Base-by-base conservation (phyloP, 192 early-diverging fungal genomes). In the Pilaira anomala region DNA sequence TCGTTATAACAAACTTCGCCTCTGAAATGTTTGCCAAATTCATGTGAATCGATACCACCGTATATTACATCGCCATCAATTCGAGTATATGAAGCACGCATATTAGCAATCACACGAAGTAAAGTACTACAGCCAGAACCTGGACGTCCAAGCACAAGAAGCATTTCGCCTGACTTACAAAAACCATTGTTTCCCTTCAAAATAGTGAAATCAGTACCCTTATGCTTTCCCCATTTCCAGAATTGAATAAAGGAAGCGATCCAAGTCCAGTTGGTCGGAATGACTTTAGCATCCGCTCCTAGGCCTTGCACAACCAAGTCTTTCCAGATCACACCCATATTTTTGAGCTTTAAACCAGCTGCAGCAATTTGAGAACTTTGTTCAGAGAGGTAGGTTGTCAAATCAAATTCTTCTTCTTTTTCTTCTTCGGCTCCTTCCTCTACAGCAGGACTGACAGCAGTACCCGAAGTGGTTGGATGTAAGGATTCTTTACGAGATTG, bases 1-100 rank as follows among this genome's bases (percentile, higher is more conserved):
- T 89, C 82, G 64, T 87, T 87, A 68, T 92, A 94, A 24, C 80
- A 79, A 3, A 94, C 83, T 61, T 91, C 86, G 48, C 85, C 87
- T 56, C 87, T 77, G 61, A 85, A 89, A 41, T 81, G 73, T 42
- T 78, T 77, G 2, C 60, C 63, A 58, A 93, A 81, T 50, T 86
- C 83, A 18, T 79, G 61, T 13, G 83, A 75, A n/a, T 77, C 71
- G 56, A 93, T 78, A 7, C 89, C 90, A 18, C 87, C 87, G 57
- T 89, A 88, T 12, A 76, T 74, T 40, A 89, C 72, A 18, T 83
- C 73, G 18, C 88, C 88, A 0, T 66, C 65, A 28, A 89, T 77
- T 16, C 41, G 18, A 33, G 82, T 58, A 62, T 67, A 60, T 73
- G 79, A 55, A 46, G 57, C 58, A 48, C 70, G 64, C 70, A 72